A percentile compares a stretch with the other conserved stretches of the same genome.
Conservation (phyloP, 768 basidiomycete species). For the Termitomyces sp. region DNA sequence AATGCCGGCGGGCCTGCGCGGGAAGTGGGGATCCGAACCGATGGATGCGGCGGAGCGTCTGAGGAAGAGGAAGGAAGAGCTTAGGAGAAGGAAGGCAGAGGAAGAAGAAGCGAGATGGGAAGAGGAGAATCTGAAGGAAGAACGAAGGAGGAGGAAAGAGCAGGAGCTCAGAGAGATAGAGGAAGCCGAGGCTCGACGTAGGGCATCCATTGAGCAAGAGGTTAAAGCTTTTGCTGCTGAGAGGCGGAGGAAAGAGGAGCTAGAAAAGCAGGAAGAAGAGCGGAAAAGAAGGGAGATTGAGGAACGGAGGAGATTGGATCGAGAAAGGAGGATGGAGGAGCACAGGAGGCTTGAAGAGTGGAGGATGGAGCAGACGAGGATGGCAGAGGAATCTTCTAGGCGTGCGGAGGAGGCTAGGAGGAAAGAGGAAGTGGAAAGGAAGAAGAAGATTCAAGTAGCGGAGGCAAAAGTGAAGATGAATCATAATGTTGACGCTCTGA, state of each 20-base stretch:
- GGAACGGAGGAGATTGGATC: conserved; percentile 43
- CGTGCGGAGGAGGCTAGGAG: conserved; percentile 41
- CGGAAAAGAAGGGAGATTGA: conserved; percentile 39
- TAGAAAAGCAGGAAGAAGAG: conserved; percentile 47
- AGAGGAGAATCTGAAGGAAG: conserved; percentile 41
- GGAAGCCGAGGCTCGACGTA: conserved; percentile 42
- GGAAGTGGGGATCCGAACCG: conserved; percentile 34
- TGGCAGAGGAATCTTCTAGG: conserved; percentile 41
- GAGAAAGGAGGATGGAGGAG: conserved; percentile 48
- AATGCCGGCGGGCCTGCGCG: conserved; percentile 25
- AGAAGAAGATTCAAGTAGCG: conserved; percentile 42
- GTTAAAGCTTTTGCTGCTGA: conserved; percentile 33
- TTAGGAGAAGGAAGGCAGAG: conserved; percentile 30
- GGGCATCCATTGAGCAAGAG: conserved; percentile 37
- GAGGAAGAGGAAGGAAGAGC: conserved; percentile 27
- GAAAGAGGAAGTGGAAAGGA: conserved; percentile 40
- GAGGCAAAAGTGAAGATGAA: conserved; percentile 39
- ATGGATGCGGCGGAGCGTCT: conserved; percentile 33
- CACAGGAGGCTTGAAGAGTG: conserved; percentile 50
- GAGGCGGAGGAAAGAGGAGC: conserved; percentile 34
- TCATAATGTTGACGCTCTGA: conserved; percentile 31
- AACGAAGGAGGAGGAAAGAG: conserved; percentile 40
- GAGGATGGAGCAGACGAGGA: conserved; percentile 45
- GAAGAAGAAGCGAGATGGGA: conserved; percentile 40
- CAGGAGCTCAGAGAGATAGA: conserved; percentile 36